Base-by-base conservation (phyloP, 805 yeast species). In the Myxozyma mucilagina region DNA sequence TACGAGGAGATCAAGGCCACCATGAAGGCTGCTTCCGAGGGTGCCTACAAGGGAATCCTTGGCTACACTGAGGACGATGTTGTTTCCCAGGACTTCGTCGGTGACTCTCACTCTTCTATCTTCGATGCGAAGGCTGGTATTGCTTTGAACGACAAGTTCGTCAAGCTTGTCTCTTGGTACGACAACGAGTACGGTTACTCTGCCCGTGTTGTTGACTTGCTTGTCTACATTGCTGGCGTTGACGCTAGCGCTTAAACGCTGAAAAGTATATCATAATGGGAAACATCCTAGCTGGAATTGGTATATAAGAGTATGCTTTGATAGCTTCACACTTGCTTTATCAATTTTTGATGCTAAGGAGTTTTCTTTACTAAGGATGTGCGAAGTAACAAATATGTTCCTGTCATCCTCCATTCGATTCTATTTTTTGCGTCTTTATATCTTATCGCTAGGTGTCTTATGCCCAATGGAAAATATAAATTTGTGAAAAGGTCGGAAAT, bases 151-250 rank as follows among this genome's bases (percentile, higher is more conserved):
- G 90, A 90, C 76, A 85, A 86, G 73, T 90, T 90, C 78, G 94
- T 89, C 80, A 90, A 90, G 86, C 84, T 90, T 75, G 82, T 90
- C 79, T 84, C 96, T 65, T 90, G 96, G 96, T 90, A 90, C 85
- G 97, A 90, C 79, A 90, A 90, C 81, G 97, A 90, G 83, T 90
- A 78, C 82, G 97, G 97, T 78, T 90, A 90, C 89, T 88, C 96
- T 73, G 87, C 94, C 80, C 90, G 97, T 84, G 96, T 90, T 71
- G 96, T 90, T 70, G 97, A 90, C 83, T 82, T 90, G 75, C 79
- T 90, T 72, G 85, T 87, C 79, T 86, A 84, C 82, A 85, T 88
- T 75, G 93, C 96, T 70, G 82, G 84, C 76, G 78, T 74, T 71
- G 76, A 72, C 69, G 53, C 61, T 53, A 60, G 54, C 52, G 57